Evolutionary conservation across 148 eudicot species (phyloP), one percentile per base, ranked within the genome.

Genomic region (Spergularia marina): DNA sequence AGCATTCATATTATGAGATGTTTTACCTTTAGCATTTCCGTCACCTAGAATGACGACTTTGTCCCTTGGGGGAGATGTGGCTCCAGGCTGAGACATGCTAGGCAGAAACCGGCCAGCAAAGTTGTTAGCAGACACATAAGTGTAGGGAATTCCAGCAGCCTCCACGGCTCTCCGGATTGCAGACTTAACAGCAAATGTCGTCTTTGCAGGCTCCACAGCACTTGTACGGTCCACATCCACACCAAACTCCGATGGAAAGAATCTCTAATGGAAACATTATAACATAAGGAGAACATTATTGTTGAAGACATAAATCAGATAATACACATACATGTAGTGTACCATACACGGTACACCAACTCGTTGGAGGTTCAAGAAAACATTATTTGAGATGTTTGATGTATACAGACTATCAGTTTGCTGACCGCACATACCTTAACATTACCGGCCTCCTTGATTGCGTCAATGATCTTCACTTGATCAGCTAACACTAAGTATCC

Each of bases 401-500:
- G 36, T 30, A 2, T 30, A 30, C 36, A 30, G 36, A 30, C 34
- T 30, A 1, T 30, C 34, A 2, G 34, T 30, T 30, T 30, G 34
- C 34, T 30, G 34, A 0, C 34, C 34, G 34, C 4, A 36, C 6
- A 18, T 86, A 89, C 97, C 93, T 91, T 86, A 71, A 89, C 81
- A 74, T 89, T 89, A 55, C 93, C 97, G 56, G 91, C 93, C 75
- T 89, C 93, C 67, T 86, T 85, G 25, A 89, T 91, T 34, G 97
- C 97, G 20, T 82, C 88, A 71, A 91, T 85, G 72, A 91, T 86
- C 78, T 85, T 89, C 13, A 70, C 79, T 72, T 91, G 97, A 84
- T 91, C 91, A 11, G 80, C 84, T 39, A 89, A 70, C 59, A 80
- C 81, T 9, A 57, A 36, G 47, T 36, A 69, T 2, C 91, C 88